Conservation (phyloP, 768 basidiomycete species). For the Ramaria sp. region DNA sequence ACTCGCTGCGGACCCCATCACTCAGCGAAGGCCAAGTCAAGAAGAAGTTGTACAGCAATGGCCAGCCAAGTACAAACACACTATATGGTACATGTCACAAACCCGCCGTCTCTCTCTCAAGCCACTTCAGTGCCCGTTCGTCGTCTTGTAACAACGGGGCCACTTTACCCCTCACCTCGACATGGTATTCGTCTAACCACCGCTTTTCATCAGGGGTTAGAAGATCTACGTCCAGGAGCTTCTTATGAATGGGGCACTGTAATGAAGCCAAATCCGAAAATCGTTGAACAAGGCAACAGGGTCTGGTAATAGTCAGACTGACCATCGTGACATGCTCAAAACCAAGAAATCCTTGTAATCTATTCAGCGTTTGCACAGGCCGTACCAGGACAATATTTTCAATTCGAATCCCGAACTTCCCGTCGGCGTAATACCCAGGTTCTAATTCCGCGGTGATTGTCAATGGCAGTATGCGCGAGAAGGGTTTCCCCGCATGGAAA, state of each 20-base stretch:
- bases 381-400: conserved; percentile 81
- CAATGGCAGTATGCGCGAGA: neutral
- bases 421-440: conserved; percentile 89
- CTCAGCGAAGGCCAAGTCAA: neutral
- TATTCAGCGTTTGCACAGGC: conserved; percentile 55
- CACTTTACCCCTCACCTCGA: conserved; percentile 62
- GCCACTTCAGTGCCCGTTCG: conserved; percentile 46
- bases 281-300: neutral
- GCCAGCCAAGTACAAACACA: neutral
- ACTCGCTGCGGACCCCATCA: neutral
- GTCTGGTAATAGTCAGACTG: conserved; percentile 16
- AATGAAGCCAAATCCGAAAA: neutral
- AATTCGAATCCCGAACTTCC: conserved; percentile 84
- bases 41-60: neutral
- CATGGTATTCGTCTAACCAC: conserved; percentile 84
- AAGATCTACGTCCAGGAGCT: conserved; percentile 55
- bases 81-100: conserved; percentile 3
- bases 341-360: conserved; percentile 75
- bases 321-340: conserved; percentile 89
- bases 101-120: conserved; percentile 35
- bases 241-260: conserved; percentile 80
- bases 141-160: conserved; percentile 58
- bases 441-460: conserved; percentile 29
- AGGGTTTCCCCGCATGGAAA: neutral
- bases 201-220: conserved; percentile 54